Conservation (phyloP, 163 green algal species). For the Scenedesmus sp. region DNA sequence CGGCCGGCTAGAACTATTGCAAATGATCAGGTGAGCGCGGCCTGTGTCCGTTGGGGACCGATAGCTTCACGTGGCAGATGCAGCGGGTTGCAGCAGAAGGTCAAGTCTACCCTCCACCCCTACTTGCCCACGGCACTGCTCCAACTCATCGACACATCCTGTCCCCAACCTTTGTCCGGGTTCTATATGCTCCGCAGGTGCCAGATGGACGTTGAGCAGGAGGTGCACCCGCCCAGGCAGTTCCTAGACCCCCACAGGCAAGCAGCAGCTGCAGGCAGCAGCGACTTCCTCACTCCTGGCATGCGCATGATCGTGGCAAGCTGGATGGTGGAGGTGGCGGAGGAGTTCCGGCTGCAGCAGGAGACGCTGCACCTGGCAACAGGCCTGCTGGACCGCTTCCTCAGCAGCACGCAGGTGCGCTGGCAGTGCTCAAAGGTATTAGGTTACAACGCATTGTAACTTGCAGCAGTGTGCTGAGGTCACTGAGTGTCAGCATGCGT, state of each 20-base stretch:
- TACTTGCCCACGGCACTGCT: not conserved
- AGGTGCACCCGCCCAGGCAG: not conserved
- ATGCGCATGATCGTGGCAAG: slow-evolving; percentile 93
- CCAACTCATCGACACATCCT: not conserved
- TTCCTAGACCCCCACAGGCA: slow-evolving; percentile 54
- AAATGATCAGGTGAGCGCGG: not conserved
- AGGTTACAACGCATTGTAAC: no score
- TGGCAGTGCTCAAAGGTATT: no score
- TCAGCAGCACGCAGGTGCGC: slow-evolving; percentile 53
- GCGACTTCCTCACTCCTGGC: slow-evolving; percentile 71
- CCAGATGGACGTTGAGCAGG: slow-evolving; percentile 38
- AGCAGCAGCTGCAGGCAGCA: slow-evolving; percentile 18
- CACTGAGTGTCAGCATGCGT: no score
- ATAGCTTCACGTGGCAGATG: not conserved
- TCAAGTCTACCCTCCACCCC: not conserved
- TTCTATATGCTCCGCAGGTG: slow-evolving; percentile 14
- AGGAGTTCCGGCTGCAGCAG: slow-evolving; percentile 90
- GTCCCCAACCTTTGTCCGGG: not conserved
- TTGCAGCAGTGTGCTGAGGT: not conserved
- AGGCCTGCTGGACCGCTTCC: slow-evolving; percentile 90
- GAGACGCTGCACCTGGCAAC: slow-evolving; percentile 93
- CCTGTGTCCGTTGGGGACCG: not conserved
- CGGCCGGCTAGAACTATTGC: not conserved
- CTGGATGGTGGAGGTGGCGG: slow-evolving; percentile 93
- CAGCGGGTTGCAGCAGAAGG: not conserved